Percentiles rank a stretch among this genome's conserved stretches.
phyloP scores from a whole-genome alignment of 2,329 filamentous ascomycete species.

The Clonostachys solani region DNA sequence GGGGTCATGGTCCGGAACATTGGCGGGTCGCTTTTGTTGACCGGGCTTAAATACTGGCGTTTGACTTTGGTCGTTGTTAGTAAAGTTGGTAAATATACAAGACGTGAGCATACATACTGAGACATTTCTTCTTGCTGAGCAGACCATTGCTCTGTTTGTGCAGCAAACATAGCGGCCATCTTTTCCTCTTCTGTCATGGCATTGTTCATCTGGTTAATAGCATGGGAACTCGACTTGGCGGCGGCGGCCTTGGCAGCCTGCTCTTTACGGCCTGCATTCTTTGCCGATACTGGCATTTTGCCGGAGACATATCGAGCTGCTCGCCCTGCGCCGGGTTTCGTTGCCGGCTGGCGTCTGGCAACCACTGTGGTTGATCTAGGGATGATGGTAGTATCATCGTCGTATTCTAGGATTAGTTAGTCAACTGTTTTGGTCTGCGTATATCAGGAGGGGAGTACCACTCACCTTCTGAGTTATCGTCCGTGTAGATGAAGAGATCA shows the following conservation, averaged over 20 bases:
- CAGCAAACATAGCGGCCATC: constrained; percentile 86
- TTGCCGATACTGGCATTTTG: constrained; percentile 87
- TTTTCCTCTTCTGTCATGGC: constrained; percentile 92
- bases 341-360: constrained; percentile 78
- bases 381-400: constrained; percentile 97
- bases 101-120: constrained; percentile 46
- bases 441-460: constrained; percentile 6
- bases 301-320: constrained; percentile 95
- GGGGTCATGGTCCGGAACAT: constrained; percentile 88
- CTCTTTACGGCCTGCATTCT: constrained; percentile 69
- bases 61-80: constrained; percentile 44
- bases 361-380: constrained; percentile 92
- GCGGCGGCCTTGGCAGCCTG: constrained; percentile 53
- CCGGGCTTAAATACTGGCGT: constrained; percentile 57
- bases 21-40: constrained; percentile 59
- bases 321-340: constrained; percentile 80
- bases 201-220: constrained; percentile 63
- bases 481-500: constrained; percentile 89
- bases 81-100: constrained; percentile 5
- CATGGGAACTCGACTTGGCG: constrained; percentile 52
- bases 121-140: constrained; percentile 92
- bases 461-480: constrained; percentile 87
- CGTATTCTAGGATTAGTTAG: constrained; percentile 66
- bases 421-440: not conserved
- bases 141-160: constrained; percentile 87